Conservation (phyloP, 106 monocot genomes). For the Amphibolis antarctica region DNA sequence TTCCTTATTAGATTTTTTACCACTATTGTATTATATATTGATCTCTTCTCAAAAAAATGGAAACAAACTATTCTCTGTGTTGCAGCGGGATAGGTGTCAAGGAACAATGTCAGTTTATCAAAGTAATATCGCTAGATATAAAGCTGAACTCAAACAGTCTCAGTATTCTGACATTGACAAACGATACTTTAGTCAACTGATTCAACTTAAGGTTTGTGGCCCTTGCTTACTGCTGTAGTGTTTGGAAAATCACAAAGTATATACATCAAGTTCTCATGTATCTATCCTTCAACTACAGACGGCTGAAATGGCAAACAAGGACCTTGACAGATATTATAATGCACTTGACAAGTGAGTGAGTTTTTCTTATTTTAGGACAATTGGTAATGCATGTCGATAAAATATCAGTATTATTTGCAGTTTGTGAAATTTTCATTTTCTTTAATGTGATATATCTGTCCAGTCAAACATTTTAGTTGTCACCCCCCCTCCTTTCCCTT, state of each 20-base stretch:
- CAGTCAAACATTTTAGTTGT: no score
- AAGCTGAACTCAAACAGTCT: conserved; percentile 79
- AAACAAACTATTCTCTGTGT: neutral
- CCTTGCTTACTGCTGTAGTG: neutral
- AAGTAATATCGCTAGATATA: conserved; percentile 78
- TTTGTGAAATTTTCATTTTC: no score
- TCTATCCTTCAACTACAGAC: conserved; percentile 45
- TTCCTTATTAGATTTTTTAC: no score
- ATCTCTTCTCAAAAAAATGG: neutral
- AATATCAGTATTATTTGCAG: no score
- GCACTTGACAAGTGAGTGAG: conserved; percentile 91
- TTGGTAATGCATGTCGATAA: neutral
- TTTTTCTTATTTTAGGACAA: neutral
- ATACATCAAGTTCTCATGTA: neutral
- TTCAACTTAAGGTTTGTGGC: conserved; percentile 81
- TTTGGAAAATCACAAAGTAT: neutral
- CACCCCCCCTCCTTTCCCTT: no score
- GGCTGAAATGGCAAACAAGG: conserved; percentile 99
- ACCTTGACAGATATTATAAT: conserved; percentile 84
- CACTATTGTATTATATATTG: no score
- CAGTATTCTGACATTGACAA: conserved; percentile 95
- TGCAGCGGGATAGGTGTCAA: conserved; percentile 71
- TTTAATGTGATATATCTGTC: no score
- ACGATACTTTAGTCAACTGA: conserved; percentile 79
- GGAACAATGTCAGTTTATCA: conserved; percentile 83